Base-by-base conservation (phyloP, 331 rosid genomes). In the Pyracantha coccinea region DNA sequence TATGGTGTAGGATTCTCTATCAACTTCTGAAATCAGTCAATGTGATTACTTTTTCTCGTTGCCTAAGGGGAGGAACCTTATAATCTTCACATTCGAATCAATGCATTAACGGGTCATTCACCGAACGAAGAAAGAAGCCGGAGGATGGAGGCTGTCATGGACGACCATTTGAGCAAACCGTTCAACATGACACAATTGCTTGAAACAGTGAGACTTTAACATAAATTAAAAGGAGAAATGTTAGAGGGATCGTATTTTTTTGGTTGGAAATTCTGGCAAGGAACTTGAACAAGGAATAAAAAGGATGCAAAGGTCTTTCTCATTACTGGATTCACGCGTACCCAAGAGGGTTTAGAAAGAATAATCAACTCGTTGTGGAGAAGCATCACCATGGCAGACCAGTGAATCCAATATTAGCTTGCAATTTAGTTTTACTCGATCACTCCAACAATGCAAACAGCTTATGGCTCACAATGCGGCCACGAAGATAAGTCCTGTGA, bases 111-210 rank as follows among this genome's bases (percentile, higher is more conserved):
- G 1, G 93, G 89, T 78, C 79, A 78, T 24, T 31, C 82, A 21
- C 53, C 77, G 21, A 77, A 76, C 32, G 79, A 72, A 54, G 85
- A 82, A 77, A 86, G 75, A 5, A 75, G 60, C 4, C 70, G 24
- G 70, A 75, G 50, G 20, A 45, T n/a, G 20, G 84, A 87, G 27
- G 88, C 84, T 52, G 92, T 91, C 75, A 89, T 89, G 87, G 91
- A 86, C 68, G 80, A 75, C 60, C 92, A 84, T 47, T 78, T 91
- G 44, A 68, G 69, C 21, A 89, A 89, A 71, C 90, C 88, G 13
- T 16, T 62, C 7, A 15, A 62, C 12, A 62, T 29, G 32, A 31
- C 6, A 24, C 66, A 12, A 11, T 6, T 60, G 4, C 66, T 60
- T 60, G 32, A 60, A 5, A 60, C 25, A 14, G 14, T 14, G n/a